Conservation (phyloP, 768 basidiomycete genomes). For the Pleurotus djamor region DNA sequence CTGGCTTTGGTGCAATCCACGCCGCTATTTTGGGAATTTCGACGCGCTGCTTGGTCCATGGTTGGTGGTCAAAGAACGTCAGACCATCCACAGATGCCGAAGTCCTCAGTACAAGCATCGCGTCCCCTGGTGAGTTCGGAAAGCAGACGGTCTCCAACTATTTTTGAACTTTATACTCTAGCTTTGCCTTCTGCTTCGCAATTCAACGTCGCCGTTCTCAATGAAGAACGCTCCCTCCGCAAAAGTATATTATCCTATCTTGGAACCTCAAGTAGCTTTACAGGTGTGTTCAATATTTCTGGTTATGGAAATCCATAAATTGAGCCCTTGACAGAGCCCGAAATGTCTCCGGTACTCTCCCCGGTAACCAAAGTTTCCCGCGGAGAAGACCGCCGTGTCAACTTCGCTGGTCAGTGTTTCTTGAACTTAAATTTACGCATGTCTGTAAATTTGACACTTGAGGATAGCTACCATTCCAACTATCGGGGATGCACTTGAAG, state of each 20-base stretch:
- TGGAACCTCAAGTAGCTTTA: constrained; percentile 71
- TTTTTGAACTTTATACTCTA: not conserved
- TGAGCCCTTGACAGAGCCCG: constrained; percentile 48
- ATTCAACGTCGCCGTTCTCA: constrained; percentile 57
- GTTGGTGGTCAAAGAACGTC: constrained; percentile 55
- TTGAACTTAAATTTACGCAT: not conserved
- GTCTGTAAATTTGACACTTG: too few species aligned
- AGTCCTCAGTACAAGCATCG: constrained; percentile 46
- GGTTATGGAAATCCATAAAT: not conserved
- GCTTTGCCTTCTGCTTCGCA: constrained; percentile 23
- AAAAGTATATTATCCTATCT: constrained; percentile 67
- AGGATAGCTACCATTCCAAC: constrained; percentile 69
- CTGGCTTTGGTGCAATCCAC: constrained; percentile 87
- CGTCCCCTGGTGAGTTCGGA: constrained; percentile 48
- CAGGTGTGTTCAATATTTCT: constrained; percentile 34
- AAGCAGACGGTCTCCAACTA: not conserved
- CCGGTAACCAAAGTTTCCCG: constrained; percentile 59
- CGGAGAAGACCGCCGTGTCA: constrained; percentile 54
- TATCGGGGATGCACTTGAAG: constrained; percentile 70
- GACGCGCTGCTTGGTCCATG: constrained; percentile 63
- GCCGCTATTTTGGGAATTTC: constrained; percentile 74
- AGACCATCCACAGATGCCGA: constrained; percentile 69
- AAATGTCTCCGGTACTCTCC: constrained; percentile 70
- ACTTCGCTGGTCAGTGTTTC: constrained; percentile 51
- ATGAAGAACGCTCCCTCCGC: constrained; percentile 55